A percentile compares a stretch with the other conserved stretches of the same genome.
Conservation (phyloP, 768 basidiomycete species). For the Artomyces pyxidatus region DNA sequence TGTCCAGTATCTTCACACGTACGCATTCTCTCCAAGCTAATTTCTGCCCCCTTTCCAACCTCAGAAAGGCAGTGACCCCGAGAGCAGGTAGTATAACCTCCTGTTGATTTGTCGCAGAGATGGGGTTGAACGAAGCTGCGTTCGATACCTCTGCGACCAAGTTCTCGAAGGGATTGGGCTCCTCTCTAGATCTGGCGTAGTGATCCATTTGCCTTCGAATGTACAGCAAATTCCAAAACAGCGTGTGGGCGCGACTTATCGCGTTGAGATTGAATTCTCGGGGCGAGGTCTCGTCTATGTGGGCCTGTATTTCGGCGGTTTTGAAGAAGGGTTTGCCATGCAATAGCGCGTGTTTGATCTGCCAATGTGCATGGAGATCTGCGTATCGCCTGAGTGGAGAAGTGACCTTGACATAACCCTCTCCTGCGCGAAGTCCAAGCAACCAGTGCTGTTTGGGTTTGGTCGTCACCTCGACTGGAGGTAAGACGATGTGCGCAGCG, state of each 20-base stretch:
- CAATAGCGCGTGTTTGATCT: conserved; percentile 74
- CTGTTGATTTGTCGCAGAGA: no score
- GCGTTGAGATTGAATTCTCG: conserved; percentile 29
- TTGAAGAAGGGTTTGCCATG: conserved; percentile 35
- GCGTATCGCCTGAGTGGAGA: conserved; percentile 81
- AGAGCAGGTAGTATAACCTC: no score
- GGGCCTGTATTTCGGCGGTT: conserved; percentile 34
- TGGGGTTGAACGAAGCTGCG: no score
- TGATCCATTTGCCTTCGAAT: conserved; percentile 32
- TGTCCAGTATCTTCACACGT: no score
- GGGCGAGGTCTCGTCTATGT: conserved; percentile 30
- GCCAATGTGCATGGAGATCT: conserved; percentile 87
- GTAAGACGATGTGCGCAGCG: conserved; percentile 25
- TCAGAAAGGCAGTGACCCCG: no score
- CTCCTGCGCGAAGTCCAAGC: conserved; percentile 60
- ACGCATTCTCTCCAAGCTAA: no score
- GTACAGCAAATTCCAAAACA: conserved; percentile 34
- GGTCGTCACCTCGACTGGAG: conserved; percentile 37
- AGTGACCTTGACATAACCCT: conserved; percentile 80
- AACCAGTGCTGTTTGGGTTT: conserved; percentile 56
- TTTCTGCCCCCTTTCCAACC: no score
- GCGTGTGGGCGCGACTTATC: conserved; percentile 23
- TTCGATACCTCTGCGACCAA: no score
- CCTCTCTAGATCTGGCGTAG: no score
- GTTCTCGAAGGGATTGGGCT: no score